Base-by-base conservation (phyloP, 106 monocot genomes). In the Allium cepa region DNA sequence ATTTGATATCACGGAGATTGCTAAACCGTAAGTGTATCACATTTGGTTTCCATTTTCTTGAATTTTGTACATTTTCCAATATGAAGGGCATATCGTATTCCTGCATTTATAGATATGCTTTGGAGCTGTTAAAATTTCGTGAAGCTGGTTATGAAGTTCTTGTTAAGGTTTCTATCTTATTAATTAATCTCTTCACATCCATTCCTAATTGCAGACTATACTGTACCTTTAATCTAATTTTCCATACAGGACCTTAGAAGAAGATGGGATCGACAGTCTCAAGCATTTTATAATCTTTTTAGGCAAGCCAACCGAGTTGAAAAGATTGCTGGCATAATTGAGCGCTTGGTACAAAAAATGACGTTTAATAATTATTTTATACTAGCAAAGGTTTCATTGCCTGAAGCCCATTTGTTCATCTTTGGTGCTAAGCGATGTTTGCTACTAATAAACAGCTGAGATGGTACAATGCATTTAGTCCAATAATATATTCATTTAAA, bases 1-100 rank as follows among this genome's bases (percentile, higher is more conserved):
- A 82, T 99, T 99, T 76, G 99, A 99, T 75, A 99, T 99, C 36
- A 99, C 99, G 69, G 99, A 99, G 75, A 99, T 99, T 77, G 99
- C 99, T 11, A 99, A 93, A 78, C 99, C 99, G 99, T 99, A 68
- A 85, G 97, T 89, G 17, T 81, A 8, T 11, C 36, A 36, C 36
- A 36, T 36, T 36, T 36, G 36, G 60, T 69, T 53, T 12, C 8
- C 13, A 14, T 11, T n/a, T 59, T 47, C 8, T 70, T 15, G 28
- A 17, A 47, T 53, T 69, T 52, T 46, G 55, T 68, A 22, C 12
- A 57, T 36, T 36, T 36, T 36, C 36, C 3, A 4, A 36, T 36
- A 36, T 36, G 36, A 36, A 36, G 36, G 36, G 36, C 36, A 36
- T 36, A 36, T 4, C 36, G 3, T 36, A 4, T 36, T 36, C 68